Conservation (phyloP, 352 stramenopile genomes). For the Phytophthora lateralis region DNA sequence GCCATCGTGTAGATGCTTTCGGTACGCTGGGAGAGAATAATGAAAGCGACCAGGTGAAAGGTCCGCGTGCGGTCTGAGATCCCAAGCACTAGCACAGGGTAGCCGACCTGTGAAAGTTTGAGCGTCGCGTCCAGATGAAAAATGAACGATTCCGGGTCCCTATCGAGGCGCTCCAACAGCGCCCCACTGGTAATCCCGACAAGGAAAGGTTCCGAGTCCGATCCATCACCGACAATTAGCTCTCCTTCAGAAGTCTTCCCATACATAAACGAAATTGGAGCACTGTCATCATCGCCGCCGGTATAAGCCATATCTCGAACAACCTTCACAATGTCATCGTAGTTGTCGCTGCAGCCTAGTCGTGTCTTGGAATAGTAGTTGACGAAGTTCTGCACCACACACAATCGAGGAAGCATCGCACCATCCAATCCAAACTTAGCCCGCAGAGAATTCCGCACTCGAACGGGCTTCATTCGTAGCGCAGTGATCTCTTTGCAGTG, state of each 20-base stretch:
- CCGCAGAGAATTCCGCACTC: conserved; percentile 1
- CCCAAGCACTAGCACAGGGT: conserved; percentile 14
- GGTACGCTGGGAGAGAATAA: conserved; percentile 9
- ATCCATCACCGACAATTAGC: conserved; percentile 3
- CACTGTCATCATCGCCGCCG: not conserved
- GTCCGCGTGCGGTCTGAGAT: conserved; percentile 22
- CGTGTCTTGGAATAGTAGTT: conserved; percentile 10
- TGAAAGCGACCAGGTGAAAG: conserved; percentile 25
- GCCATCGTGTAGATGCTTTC: not conserved
- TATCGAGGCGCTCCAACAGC: not conserved
- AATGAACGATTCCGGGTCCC: conserved; percentile 3
- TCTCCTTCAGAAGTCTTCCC: not conserved
- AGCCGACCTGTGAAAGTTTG: conserved; percentile 19
- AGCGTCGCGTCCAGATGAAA: conserved; percentile 27
- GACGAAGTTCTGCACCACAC: conserved; percentile 5
- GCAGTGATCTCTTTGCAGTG: not conserved
- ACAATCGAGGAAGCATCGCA: not conserved
- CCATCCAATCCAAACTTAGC: conserved; percentile 2
- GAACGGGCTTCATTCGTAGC: not conserved
- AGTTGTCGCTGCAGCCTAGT: conserved; percentile 2
- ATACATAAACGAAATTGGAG: conserved; percentile 8
- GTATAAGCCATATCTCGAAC: conserved; percentile 1
- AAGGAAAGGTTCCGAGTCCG: conserved; percentile 8
- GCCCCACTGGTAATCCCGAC: not conserved
- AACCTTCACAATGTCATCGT: conserved; percentile 2